Conservation (phyloP, 805 yeast species). For the Saccharomycopsis fibuligera region DNA sequence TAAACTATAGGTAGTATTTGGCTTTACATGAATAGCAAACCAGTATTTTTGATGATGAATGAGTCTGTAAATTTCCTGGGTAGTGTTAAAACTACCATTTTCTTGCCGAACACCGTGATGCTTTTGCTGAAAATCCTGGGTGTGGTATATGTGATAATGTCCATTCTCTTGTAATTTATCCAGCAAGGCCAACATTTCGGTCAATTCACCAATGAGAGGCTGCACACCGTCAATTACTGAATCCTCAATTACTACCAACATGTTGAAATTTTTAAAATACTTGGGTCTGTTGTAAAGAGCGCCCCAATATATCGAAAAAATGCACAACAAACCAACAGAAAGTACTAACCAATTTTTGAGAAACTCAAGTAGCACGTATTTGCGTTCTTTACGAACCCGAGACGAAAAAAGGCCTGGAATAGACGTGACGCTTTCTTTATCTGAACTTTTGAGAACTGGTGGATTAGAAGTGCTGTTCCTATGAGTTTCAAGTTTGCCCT, state of each 20-base stretch:
- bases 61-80: conserved; percentile 33
- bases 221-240: conserved; percentile 3
- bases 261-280: conserved; percentile 19
- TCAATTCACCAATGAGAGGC: conserved; percentile 10
- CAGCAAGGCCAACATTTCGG: conserved; percentile 9
- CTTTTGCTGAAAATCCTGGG: neutral
- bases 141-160: conserved; percentile 19
- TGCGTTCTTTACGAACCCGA: neutral
- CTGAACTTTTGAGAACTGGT: neutral
- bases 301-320: conserved; percentile 25
- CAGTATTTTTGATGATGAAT: conserved; percentile 52
- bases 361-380: neutral
- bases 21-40: conserved; percentile 47
- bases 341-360: conserved; percentile 15
- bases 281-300: conserved; percentile 23
- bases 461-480: neutral
- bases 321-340: conserved; percentile 1
- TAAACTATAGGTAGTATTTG: conserved; percentile 35
- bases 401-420: neutral
- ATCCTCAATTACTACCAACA: conserved; percentile 25
- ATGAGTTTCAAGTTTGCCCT: neutral
- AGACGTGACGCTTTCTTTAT: neutral
- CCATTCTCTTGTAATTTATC: conserved; percentile 17
- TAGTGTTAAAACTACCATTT: conserved; percentile 2
- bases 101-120: neutral